Evolutionary conservation across 768 basidiomycete genomes (phyloP).

Genomic region (Mycena pura): DNA sequence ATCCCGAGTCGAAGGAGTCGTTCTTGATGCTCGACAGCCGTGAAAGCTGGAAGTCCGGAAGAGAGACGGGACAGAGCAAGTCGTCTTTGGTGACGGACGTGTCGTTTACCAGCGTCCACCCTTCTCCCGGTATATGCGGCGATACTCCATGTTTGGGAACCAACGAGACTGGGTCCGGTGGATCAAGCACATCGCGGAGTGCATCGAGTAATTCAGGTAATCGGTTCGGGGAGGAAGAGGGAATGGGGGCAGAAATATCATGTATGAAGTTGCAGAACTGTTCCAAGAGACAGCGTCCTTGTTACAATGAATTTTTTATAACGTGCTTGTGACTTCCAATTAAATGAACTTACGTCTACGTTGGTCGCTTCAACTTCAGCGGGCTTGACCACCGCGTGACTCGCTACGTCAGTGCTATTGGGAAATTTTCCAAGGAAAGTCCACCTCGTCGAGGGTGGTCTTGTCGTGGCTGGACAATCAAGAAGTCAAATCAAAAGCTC

Average conservation of each 20-base stretch:
- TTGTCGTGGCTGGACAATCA: neutral
- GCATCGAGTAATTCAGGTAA: conserved; percentile 25
- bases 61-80: conserved; percentile 68
- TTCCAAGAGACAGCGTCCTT: conserved; percentile 79
- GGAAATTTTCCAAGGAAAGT: neutral
- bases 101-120: conserved; percentile 27
- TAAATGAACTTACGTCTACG: neutral
- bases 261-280: conserved; percentile 84
- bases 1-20: conserved; percentile 65
- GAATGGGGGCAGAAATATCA: conserved; percentile 39
- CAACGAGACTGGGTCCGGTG: conserved; percentile 18
- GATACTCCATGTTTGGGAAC: conserved; percentile 25
- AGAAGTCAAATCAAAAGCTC: neutral
- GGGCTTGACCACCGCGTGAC: neutral
- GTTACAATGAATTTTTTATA: conserved; percentile 35
- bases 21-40: conserved; percentile 30
- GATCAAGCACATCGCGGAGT: conserved; percentile 24
- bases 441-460: conserved; percentile 11
- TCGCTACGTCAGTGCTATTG: neutral
- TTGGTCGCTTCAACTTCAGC: neutral
- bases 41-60: conserved; percentile 56
- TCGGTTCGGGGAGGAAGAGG: conserved; percentile 22
- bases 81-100: conserved; percentile 27
- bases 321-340: neutral
- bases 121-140: conserved; percentile 25